phyloP scores from a whole-genome alignment of 306 rosid species.

The Dalbergia oliveri region DNA sequence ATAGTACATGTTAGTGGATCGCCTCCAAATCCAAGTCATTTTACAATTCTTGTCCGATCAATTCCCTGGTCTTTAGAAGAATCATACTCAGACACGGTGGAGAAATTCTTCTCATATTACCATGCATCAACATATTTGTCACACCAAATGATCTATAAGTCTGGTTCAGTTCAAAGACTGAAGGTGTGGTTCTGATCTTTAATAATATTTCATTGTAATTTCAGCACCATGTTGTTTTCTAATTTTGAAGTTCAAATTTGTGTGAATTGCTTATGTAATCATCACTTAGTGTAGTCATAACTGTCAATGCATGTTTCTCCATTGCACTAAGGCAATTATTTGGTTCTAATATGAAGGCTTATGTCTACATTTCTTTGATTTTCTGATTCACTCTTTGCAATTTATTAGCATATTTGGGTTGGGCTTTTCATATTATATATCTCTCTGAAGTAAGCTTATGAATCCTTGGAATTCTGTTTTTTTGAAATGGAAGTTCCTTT shows the following conservation, averaged over 20 bases:
- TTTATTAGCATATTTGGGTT: conserved; percentile 21
- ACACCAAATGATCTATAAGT: conserved; percentile 85
- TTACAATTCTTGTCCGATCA: conserved; percentile 84
- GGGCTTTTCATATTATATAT: conserved; percentile 26
- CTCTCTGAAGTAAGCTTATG: conserved; percentile 12
- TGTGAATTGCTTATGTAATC: neutral
- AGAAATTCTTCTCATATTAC: conserved; percentile 73
- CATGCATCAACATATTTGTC: conserved; percentile 84
- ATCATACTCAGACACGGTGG: conserved; percentile 70
- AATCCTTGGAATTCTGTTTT: neutral
- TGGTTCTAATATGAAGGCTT: conserved; percentile 30
- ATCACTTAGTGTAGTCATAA: conserved; percentile 35
- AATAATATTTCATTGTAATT: conserved; percentile 8
- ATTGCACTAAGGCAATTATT: conserved; percentile 10
- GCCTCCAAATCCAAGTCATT: conserved; percentile 78
- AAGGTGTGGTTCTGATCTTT: conserved; percentile 61
- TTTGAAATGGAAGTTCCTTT: conserved; percentile 27
- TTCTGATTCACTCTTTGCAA: conserved; percentile 17
- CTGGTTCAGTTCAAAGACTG: conserved; percentile 79
- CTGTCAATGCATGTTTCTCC: conserved; percentile 8
- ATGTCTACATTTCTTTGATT: conserved; percentile 10
- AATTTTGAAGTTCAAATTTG: conserved; percentile 25
- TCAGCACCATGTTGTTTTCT: conserved; percentile 1
- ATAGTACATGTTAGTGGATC: conserved; percentile 67
- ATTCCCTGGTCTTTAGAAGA: conserved; percentile 77